Evolutionary conservation across 352 stramenopile species (phyloP).

Genomic region (Phytophthora hybrid): DNA sequence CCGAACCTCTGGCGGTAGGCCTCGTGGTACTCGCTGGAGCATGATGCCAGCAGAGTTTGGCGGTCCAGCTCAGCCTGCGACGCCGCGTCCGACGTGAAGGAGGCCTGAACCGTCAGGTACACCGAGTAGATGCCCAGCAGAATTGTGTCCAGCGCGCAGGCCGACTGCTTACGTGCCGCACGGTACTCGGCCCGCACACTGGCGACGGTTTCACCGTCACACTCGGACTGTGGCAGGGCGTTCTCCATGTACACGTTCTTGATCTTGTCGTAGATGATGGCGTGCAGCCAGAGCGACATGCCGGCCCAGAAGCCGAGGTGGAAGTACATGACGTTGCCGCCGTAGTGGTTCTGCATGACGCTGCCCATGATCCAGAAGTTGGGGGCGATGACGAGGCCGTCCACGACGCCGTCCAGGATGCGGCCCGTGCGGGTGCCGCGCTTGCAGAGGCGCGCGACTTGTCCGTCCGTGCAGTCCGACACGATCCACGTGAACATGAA

Average conservation of each 20-base stretch:
- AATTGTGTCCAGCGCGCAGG: conserved; percentile 69
- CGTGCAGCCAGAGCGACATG: conserved; percentile 82
- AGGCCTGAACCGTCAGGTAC: conserved; percentile 72
- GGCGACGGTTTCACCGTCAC: conserved; percentile 81
- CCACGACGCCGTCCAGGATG: conserved; percentile 83
- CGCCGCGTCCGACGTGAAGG: conserved; percentile 72
- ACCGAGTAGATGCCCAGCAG: conserved; percentile 83
- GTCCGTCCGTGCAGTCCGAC: conserved; percentile 85
- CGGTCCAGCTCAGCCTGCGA: conserved; percentile 67
- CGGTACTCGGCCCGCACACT: conserved; percentile 78
- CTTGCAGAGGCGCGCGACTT: conserved; percentile 86
- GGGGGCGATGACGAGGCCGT: conserved; percentile 76
- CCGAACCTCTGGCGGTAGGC: conserved; percentile 68
- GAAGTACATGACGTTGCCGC: conserved; percentile 53
- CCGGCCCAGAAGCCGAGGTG: conserved; percentile 61
- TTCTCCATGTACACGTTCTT: conserved; percentile 93
- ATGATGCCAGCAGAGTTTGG: conserved; percentile 65
- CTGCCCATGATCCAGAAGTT: conserved; percentile 74
- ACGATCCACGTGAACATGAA: conserved; percentile 90
- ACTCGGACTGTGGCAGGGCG: conserved; percentile 77
- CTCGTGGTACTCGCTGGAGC: conserved; percentile 67
- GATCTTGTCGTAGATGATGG: conserved; percentile 87
- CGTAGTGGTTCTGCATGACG: conserved; percentile 68
- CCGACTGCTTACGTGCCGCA: conserved; percentile 68
- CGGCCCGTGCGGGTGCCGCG: conserved; percentile 81